Evolutionary conservation across 768 basidiomycete genomes (phyloP), one percentile per base, ranked within the genome.

Genomic region (Russula earlei): DNA sequence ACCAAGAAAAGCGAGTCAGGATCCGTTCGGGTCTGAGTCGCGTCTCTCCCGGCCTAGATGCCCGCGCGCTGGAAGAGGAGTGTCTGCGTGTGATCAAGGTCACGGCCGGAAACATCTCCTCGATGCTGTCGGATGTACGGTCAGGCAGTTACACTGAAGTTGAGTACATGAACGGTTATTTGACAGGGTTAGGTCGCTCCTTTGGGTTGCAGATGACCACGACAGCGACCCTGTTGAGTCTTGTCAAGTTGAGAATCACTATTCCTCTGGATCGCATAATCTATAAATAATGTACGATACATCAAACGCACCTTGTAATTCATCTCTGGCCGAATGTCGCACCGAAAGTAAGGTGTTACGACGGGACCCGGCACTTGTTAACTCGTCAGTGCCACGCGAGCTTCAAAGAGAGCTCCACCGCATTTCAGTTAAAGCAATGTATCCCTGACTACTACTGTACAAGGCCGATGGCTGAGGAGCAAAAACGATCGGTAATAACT

Each of bases 141-240:
- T 68, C 70, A 31, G 83, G 84, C 41, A 71, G 72, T 49, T 58
- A 65, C 5, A 93, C 91, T 0, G 93, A 97, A 71, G 77, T 97
- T 22, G 79, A 85, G 17, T 88, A 73, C 63, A 74, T 96, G 63
- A 92, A 89, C 57, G 93, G 94, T 5, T 90, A 92, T 67, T 68
- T 98, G 47, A 65, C 82, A 27, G 69, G 72, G 8, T 70, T 91
- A 8, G 94, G 86, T 24, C 62, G 69, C 45, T 68, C 73, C 37
- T 77, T 84, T 62, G 70, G 72, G 6, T 71, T 92, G 29, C 67
- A 70, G 17, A 85, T 83, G 65, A 81, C 82, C 5, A 73, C 77
- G 24, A 87, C 75, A 54, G 67, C 74, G 2, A 70, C 74, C n/a
- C 71, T 90, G 45, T 65, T 75, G 36, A 72, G 81, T 49, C 71